These are phyloP conservation scores for Boletellus deceptivus DNA, from an alignment of 1,284 basidiomycete species.

Conservation along the genomic window DNA sequence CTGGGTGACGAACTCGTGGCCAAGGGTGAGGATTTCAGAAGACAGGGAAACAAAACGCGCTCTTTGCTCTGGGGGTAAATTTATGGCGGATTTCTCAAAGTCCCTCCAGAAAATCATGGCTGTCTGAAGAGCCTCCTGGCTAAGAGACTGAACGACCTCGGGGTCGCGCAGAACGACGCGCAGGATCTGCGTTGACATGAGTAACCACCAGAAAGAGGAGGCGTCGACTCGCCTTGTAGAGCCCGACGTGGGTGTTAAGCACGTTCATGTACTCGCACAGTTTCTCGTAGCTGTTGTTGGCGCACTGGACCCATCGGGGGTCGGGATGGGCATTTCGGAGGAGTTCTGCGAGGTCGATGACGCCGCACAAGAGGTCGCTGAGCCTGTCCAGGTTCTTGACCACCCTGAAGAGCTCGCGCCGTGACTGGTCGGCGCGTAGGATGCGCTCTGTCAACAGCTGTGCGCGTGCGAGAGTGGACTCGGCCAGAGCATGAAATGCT, in stretches of 20 bases:
- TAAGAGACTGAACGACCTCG: constrained; percentile 58
- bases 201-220: not conserved
- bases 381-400: constrained; percentile 95
- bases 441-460: constrained; percentile 75
- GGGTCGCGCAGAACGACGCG: constrained; percentile 63
- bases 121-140: constrained; percentile 73
- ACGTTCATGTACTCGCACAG: constrained; percentile 98
- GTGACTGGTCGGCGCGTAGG: constrained; percentile 59
- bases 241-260: constrained; percentile 90
- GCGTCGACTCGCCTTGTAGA: constrained; percentile 73
- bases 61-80: constrained; percentile 77
- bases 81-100: constrained; percentile 96
- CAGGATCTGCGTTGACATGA: constrained; percentile 48
- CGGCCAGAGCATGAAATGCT: constrained; percentile 61
- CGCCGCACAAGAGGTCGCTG: constrained; percentile 92
- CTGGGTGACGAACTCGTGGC: constrained; percentile 81
- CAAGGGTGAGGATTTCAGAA: constrained; percentile 89
- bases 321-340: constrained; percentile 94
- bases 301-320: constrained; percentile 75
- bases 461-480: constrained; percentile 72
- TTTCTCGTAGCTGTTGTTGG: constrained; percentile 87
- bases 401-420: constrained; percentile 73
- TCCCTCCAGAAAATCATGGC: constrained; percentile 94
- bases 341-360: constrained; percentile 95
- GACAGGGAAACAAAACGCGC: constrained; percentile 86